Base-by-base conservation (phyloP, 2,329 filamentous ascomycete species). In the Cladosporium sp. region DNA sequence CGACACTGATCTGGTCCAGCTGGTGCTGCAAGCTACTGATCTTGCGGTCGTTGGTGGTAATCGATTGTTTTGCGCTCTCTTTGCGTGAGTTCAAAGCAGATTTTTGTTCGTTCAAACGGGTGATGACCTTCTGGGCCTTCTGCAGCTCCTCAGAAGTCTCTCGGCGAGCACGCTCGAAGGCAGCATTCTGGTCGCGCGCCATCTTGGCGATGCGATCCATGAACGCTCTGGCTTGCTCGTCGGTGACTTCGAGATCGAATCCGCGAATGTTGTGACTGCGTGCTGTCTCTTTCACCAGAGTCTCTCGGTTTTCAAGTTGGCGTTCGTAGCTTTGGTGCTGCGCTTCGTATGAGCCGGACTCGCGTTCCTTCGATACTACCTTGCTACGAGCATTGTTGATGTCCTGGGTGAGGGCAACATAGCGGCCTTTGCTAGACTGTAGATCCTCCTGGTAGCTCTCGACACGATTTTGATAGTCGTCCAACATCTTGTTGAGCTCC, bases 251-350 rank as follows among this genome's bases (percentile, higher is more conserved):
- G 24, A 89, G 87, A 69, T 97, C 92, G 74, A 91, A 97, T 0
- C 93, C 93, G 38, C 92, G 89, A 68, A 99, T 91, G 66, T 87
- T 88, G 77, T 97, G 91, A 30, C 84, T 84, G 55, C 87, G 84
- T 18, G 94, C 92, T 44, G 92, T 88, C 66, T 93, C 89, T 69
- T 89, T 92, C 65, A 97, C 88, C 77, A 96, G 85, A 11, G 86
- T 84, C 73, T 90, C 85, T 47, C 94, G 90, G 54, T 86, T 82
- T 71, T 87, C 83, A 3, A 97, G 76, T 70, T 97, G 91, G 4
- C 90, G 87, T 75, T 97, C 92, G 75, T 95, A 92, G 72, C 90
- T 92, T 68, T 92, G 90, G 79, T 94, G 93, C 75, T 97, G 90
- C 2, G 93, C 94, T 77, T 95, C 87, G 51, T 90, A 88, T 71